phyloP scores from a whole-genome alignment of 495 filamentous ascomycete species.

The Penicillium coprophilum region DNA sequence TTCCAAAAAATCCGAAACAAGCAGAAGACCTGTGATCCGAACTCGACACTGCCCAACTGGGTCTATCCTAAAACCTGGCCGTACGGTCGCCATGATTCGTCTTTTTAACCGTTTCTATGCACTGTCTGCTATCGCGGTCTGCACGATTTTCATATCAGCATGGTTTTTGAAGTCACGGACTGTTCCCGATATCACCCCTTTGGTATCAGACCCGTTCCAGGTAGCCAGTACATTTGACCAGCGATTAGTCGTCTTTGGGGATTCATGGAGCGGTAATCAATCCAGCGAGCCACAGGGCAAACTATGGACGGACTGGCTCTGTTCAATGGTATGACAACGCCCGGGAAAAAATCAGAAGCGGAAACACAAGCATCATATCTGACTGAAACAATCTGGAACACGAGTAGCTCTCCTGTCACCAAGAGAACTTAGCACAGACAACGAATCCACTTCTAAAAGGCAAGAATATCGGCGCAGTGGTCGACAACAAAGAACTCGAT shows the following conservation, averaged over 20 bases:
- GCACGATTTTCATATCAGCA: slow-evolving; percentile 37
- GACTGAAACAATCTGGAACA: neutral
- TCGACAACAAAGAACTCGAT: slow-evolving; percentile 39
- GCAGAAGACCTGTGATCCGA: neutral
- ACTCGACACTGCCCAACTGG: neutral
- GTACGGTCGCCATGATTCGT: slow-evolving; percentile 22
- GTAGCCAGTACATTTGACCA: slow-evolving; percentile 29
- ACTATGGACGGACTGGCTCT: slow-evolving; percentile 50
- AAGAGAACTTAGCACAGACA: slow-evolving; percentile 47
- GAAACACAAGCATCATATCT: slow-evolving; percentile 7
- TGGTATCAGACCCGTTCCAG: slow-evolving; percentile 22
- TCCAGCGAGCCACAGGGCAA: slow-evolving; percentile 36
- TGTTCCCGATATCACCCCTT: slow-evolving; percentile 27
- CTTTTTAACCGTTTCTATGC: slow-evolving; percentile 38
- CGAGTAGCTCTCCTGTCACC: slow-evolving; percentile 42
- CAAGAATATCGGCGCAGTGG: slow-evolving; percentile 40
- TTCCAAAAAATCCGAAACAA: neutral
- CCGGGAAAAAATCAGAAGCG: neutral
- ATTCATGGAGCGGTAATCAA: slow-evolving; percentile 52
- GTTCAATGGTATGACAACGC: slow-evolving; percentile 34
- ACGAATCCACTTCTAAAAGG: slow-evolving; percentile 27
- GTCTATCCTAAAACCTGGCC: neutral
- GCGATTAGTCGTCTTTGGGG: slow-evolving; percentile 49
- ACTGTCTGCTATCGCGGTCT: slow-evolving; percentile 33
- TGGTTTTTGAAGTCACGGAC: slow-evolving; percentile 34